phyloP scores from a whole-genome alignment of 495 filamentous ascomycete species.

The Aspergillus asperescens region DNA sequence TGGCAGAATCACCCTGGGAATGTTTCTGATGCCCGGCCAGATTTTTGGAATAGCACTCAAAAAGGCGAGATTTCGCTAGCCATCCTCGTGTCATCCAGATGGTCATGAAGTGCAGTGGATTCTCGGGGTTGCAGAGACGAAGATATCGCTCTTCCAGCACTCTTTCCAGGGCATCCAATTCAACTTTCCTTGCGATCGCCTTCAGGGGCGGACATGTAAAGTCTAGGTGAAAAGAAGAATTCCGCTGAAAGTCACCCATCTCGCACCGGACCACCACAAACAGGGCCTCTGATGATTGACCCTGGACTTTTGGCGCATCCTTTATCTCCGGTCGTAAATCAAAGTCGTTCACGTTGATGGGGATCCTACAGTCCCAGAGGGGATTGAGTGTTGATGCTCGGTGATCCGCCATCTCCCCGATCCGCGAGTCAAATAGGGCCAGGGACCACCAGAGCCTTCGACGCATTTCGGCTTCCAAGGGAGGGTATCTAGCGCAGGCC shows the following conservation, averaged over 20 bases:
- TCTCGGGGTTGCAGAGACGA: slow-evolving; percentile 40
- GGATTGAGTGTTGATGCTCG: slow-evolving; percentile 37
- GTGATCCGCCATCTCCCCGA: slow-evolving; percentile 40
- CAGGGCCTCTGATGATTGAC: slow-evolving; percentile 43
- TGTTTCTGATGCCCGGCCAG: slow-evolving; percentile 22
- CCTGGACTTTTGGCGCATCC: slow-evolving; percentile 28
- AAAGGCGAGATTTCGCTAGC: slow-evolving; percentile 42
- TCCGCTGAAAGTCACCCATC: slow-evolving; percentile 45
- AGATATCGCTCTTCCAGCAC: slow-evolving; percentile 47
- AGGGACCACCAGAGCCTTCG: slow-evolving; percentile 59
- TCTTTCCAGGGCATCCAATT: slow-evolving; percentile 36
- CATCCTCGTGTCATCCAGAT: slow-evolving; percentile 43
- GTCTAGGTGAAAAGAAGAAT: slow-evolving; percentile 44
- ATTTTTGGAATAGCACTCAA: slow-evolving; percentile 41
- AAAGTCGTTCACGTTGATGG: slow-evolving; percentile 53
- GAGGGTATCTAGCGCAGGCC: slow-evolving; percentile 20
- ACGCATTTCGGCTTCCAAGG: slow-evolving; percentile 53
- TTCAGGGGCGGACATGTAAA: slow-evolving; percentile 47
- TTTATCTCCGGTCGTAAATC: slow-evolving; percentile 51
- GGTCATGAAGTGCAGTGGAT: slow-evolving; percentile 51
- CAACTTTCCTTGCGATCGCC: slow-evolving; percentile 26
- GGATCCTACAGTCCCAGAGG: slow-evolving; percentile 51
- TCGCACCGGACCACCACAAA: slow-evolving; percentile 48
- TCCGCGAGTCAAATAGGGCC: slow-evolving; percentile 46
- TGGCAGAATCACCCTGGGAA: slow-evolving; percentile 31